A percentile compares a stretch with the other conserved stretches of the same genome.
Conservation (phyloP, 768 basidiomycete genomes). For the Gymnopilus dilepis region DNA sequence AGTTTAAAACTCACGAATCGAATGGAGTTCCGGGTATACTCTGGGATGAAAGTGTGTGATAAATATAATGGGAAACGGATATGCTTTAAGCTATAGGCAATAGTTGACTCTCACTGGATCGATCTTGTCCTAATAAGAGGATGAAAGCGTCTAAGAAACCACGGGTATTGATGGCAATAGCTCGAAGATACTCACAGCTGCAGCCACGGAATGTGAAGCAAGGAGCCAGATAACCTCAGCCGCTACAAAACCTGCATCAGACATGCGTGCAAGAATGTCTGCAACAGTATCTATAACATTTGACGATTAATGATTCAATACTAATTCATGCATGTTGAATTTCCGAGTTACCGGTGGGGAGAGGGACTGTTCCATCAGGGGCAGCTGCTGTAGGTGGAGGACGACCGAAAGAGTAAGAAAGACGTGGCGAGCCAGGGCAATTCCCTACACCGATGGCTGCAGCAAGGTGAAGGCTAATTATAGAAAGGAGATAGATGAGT, state of each 20-base stretch:
- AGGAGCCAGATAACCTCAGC: constrained; percentile 30
- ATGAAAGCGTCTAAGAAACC: not conserved
- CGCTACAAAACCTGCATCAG: constrained; percentile 32
- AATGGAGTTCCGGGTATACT: constrained; percentile 36
- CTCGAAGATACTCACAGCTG: constrained; percentile 23
- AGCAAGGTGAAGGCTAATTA: constrained; percentile 30
- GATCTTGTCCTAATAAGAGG: not conserved
- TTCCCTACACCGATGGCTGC: constrained; percentile 33
- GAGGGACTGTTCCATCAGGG: constrained; percentile 27
- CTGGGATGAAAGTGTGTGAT: not conserved
- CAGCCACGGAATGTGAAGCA: constrained; percentile 30
- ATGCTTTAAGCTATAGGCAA: not conserved
- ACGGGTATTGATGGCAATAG: too few species aligned
- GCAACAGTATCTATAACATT: constrained; percentile 31
- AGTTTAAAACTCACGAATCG: constrained; percentile 30
- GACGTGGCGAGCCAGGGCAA: constrained; percentile 40
- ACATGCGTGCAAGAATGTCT: constrained; percentile 30
- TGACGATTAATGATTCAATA: too few species aligned
- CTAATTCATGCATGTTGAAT: too few species aligned
- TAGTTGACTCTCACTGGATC: constrained; percentile 10
- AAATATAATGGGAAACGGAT: not conserved
- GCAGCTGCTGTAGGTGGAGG: constrained; percentile 26
- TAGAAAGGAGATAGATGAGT: not conserved
- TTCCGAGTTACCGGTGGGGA: constrained; percentile 22
- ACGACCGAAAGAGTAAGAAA: constrained; percentile 38